These are phyloP conservation scores for Lichtheimia ramosa DNA, from an alignment of 371 early-diverging fungal genomes.

Conservation along the genomic window DNA sequence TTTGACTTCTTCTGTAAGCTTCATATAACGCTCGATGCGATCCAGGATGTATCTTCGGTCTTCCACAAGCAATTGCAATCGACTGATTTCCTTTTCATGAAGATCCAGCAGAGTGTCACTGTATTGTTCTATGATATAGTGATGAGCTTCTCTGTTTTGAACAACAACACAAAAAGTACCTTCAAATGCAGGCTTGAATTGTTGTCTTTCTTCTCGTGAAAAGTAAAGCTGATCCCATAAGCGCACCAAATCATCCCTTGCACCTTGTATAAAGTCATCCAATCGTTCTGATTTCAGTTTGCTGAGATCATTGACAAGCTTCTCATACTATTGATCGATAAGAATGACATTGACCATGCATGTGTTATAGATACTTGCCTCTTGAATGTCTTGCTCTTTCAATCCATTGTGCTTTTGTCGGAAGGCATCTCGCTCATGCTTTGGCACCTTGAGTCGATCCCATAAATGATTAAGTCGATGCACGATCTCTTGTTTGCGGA, in stretches of 20 bases:
- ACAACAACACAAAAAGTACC: slow-evolving; percentile 9
- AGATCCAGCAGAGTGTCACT: slow-evolving; percentile 25
- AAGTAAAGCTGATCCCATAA: slow-evolving; percentile 47
- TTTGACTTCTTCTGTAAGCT: slow-evolving; percentile 34
- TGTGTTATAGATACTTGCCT: slow-evolving; percentile 14
- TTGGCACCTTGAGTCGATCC: slow-evolving; percentile 32
- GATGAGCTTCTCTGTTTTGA: not conserved
- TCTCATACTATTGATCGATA: slow-evolving; percentile 23
- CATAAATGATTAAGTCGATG: slow-evolving; percentile 33
- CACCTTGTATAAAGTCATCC: slow-evolving; percentile 38
- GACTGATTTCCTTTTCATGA: slow-evolving; percentile 38
- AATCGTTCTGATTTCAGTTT: slow-evolving; percentile 36
- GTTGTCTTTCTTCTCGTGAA: slow-evolving; percentile 26
- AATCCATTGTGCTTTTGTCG: slow-evolving; percentile 26
- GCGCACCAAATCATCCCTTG: slow-evolving; percentile 29
- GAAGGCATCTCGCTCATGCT: slow-evolving; percentile 23
- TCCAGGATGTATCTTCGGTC: slow-evolving; percentile 45
- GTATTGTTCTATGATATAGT: slow-evolving; percentile 10
- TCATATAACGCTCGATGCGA: slow-evolving; percentile 38
- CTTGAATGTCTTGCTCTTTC: slow-evolving; percentile 24
- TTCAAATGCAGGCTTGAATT: slow-evolving; percentile 30
- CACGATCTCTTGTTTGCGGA: slow-evolving; percentile 34
- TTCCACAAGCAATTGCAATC: slow-evolving; percentile 30
- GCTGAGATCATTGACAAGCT: slow-evolving; percentile 24
- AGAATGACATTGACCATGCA: not conserved